Evolutionary conservation across 176 grass and related monocot genomes (phyloP).

Genomic region (Cenchrus americanus): DNA sequence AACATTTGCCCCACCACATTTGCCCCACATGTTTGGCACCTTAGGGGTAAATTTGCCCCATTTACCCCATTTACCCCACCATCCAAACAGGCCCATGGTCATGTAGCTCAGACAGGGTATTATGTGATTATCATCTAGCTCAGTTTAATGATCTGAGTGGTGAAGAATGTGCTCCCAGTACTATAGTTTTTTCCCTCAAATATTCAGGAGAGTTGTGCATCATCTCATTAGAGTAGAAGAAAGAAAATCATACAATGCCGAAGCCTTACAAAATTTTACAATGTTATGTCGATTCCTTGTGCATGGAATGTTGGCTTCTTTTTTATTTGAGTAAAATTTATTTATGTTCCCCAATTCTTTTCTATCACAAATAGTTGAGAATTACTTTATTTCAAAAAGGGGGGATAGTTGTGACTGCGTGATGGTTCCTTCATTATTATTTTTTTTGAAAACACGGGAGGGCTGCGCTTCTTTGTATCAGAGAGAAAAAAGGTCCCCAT

Average conservation of each 20-base stretch:
- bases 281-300: neutral
- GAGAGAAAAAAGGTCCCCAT: no score
- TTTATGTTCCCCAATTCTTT: conserved; percentile 3
- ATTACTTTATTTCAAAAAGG: neutral
- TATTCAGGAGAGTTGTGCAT: neutral
- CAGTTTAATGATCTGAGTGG: conserved; percentile 29
- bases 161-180: neutral
- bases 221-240: neutral
- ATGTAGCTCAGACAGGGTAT: conserved; percentile 18
- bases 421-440: neutral
- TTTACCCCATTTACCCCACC: no score
- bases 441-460: no score
- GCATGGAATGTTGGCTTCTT: conserved; percentile 22
- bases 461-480: no score
- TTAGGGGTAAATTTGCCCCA: no score
- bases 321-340: neutral
- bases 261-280: neutral
- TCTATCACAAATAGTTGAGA: neutral
- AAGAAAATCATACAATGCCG: neutral
- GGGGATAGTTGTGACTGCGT: neutral
- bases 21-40: no score
- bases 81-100: no score
- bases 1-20: no score
- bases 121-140: conserved; percentile 15
- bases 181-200: neutral